Evolutionary conservation across 2,329 filamentous ascomycete genomes (phyloP).

Genomic region (Botrytis galanthina): DNA sequence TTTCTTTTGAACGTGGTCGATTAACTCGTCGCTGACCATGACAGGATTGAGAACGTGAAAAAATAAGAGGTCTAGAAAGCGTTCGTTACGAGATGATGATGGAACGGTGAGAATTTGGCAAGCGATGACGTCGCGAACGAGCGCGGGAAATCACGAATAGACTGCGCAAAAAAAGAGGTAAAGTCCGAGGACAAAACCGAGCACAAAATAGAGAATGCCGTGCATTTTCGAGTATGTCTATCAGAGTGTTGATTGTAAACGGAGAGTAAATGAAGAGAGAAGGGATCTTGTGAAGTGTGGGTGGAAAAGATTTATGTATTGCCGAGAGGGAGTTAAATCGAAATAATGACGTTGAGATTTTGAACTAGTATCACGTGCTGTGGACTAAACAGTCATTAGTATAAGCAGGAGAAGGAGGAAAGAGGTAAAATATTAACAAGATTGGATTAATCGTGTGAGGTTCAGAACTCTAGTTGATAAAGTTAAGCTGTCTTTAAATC

Average conservation of each 20-base stretch:
- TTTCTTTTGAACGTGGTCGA: neutral
- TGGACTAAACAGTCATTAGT: neutral
- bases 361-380: neutral
- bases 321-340: neutral
- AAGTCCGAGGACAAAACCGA: neutral
- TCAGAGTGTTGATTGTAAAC: neutral
- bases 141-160: neutral
- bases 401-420: neutral
- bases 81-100: neutral
- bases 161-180: neutral
- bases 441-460: neutral
- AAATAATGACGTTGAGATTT: neutral
- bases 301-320: neutral
- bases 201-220: neutral
- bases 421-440: fast-evolving
- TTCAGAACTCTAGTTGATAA: neutral
- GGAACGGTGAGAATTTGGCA: neutral
- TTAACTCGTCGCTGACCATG: neutral
- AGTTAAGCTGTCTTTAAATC: neutral
- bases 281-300: neutral
- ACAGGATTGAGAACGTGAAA: neutral
- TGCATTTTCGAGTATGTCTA: neutral
- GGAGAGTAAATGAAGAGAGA: neutral
- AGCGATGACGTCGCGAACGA: neutral
- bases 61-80: neutral